Evolutionary conservation across 495 filamentous ascomycete genomes (phyloP).

Genomic region (Aspergillus asperescens): DNA sequence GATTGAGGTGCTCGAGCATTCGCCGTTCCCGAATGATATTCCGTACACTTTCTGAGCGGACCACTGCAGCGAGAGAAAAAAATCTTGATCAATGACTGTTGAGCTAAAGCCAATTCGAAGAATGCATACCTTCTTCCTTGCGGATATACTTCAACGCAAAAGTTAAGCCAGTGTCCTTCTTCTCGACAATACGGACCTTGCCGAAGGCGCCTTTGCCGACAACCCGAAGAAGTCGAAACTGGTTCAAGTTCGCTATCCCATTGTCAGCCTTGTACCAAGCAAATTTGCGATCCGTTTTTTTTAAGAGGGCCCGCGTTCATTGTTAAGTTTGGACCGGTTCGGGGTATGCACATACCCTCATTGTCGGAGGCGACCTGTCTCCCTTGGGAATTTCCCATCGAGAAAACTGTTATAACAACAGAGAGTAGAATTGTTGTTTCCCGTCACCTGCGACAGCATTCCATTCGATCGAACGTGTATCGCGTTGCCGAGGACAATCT

Average conservation of each 20-base stretch:
- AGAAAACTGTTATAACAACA: conserved; percentile 23
- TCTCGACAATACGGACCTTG: conserved; percentile 96
- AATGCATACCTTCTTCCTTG: conserved; percentile 85
- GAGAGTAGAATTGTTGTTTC: conserved; percentile 20
- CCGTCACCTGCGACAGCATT: conserved; percentile 31
- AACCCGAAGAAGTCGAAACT: conserved; percentile 90
- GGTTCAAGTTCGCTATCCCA: conserved; percentile 82
- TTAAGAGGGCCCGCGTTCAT: background rate
- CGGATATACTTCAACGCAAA: conserved; percentile 98
- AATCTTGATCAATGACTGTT: background rate
- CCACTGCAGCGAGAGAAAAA: conserved; percentile 53
- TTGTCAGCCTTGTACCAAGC: conserved; percentile 11
- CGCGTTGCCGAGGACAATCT: conserved; percentile 2
- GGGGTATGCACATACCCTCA: conserved; percentile 64
- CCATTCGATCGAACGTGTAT: conserved; percentile 25
- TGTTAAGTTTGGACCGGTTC: background rate
- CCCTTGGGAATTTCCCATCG: conserved; percentile 92
- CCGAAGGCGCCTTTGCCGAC: conserved; percentile 98
- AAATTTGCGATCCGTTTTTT: background rate
- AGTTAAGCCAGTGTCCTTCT: conserved; percentile 88
- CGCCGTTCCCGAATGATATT: conserved; percentile 96
- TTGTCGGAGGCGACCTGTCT: conserved; percentile 89
- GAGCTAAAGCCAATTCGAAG: background rate
- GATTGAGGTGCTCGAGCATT: conserved; percentile 97
- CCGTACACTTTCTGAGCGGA: conserved; percentile 92